Base-by-base conservation (phyloP, 768 basidiomycete genomes). In the Kondoa malvinella region DNA sequence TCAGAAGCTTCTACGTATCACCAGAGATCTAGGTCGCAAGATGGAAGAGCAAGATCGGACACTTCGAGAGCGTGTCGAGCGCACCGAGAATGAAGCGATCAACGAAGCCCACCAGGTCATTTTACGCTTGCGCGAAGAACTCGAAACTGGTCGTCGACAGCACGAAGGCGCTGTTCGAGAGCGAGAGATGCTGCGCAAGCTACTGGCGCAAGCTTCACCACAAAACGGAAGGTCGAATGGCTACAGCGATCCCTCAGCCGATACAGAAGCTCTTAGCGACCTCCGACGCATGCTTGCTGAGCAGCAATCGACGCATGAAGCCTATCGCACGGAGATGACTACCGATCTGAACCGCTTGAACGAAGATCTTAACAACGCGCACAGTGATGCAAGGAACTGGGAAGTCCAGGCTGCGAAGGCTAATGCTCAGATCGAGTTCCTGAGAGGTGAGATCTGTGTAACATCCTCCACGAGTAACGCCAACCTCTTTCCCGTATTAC, bases 81-180 rank as follows among this genome's bases (percentile, higher is more conserved):
- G 66, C 29, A 64, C 58, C 2, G 74, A 75, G 69, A 76, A 77
- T 29, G 86, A 86, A 72, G 89, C 90, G 0, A 81, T 97, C 12
- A 81, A 83, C 34, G 90, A 95, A 77, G 94, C 94, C 0, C 87
- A 91, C 68, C 85, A 88, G 66, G 85, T 88, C 0, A 91, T 97
- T 72, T 82, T 85, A 68, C 83, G 85, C 40, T 80, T 96, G 21
- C 85, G 85, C 21, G 80, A 83, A 16, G 86, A 91, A 75, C 79
- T 95, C 15, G 89, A 92, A 70, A 79, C 81, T 56, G 86, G 90
- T 77, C 86, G 87, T 77, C 84, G 83, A 76, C 81, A 85, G 58
- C 85, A 89, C 56, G 86, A 88, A 73, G 85, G 87, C 8, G 88
- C 87, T 67, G 82, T 87, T 77, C 88, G 88, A 77, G 94, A 97